Percentiles rank a stretch among this genome's conserved stretches.
Conservation (phyloP, 805 yeast genomes). For the Candida qinlingensis region DNA sequence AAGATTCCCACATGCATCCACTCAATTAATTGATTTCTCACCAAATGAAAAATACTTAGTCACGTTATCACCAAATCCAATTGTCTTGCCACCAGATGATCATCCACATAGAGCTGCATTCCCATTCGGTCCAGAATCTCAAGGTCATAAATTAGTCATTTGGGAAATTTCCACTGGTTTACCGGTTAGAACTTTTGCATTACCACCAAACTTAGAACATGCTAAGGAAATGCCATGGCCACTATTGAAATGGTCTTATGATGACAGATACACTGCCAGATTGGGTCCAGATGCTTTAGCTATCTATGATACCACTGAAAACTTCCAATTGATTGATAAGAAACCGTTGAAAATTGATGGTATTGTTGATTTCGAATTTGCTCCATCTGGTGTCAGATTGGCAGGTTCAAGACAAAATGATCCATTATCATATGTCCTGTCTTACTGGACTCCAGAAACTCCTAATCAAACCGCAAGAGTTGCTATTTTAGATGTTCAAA, state of each 20-base stretch:
- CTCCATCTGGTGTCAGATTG: conserved; percentile 79
- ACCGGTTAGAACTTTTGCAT: conserved; percentile 84
- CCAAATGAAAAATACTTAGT: conserved; percentile 89
- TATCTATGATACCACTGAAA: conserved; percentile 71
- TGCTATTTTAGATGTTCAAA: conserved; percentile 80
- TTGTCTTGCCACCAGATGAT: conserved; percentile 60
- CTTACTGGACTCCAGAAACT: conserved; percentile 97
- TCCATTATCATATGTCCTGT: conserved; percentile 60
- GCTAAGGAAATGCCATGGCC: conserved; percentile 87
- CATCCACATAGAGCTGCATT: conserved; percentile 59
- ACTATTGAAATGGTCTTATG: conserved; percentile 89
- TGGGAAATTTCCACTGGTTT: conserved; percentile 88
- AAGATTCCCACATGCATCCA: conserved; percentile 84
- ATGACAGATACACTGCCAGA: conserved; percentile 92
- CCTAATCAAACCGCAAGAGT: conserved; percentile 93
- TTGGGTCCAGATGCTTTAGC: conserved; percentile 90
- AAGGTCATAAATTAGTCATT: conserved; percentile 88
- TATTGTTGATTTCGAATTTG: conserved; percentile 87
- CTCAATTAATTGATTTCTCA: conserved; percentile 83
- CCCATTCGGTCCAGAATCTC: conserved; percentile 83
- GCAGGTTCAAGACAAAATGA: conserved; percentile 48
- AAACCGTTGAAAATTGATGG: conserved; percentile 80
- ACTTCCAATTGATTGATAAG: conserved; percentile 79
- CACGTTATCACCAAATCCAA: conserved; percentile 84
- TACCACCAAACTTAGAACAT: conserved; percentile 65